Evolutionary conservation across 2,329 filamentous ascomycete species (phyloP), one percentile per base, ranked within the genome.

Genomic region (Trichoderma simmonsii): DNA sequence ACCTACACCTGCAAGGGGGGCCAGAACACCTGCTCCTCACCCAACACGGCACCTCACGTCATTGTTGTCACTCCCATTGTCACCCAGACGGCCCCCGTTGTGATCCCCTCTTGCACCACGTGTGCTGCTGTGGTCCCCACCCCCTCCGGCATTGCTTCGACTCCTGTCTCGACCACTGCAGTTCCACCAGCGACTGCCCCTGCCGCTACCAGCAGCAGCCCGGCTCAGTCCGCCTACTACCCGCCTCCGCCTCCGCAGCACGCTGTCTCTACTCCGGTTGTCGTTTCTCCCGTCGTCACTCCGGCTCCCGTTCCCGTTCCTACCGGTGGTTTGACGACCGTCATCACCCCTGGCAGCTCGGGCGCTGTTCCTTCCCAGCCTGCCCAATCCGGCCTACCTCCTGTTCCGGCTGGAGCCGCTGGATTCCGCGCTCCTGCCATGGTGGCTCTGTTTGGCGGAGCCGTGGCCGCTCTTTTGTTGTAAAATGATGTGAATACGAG

Each of bases 1-100:
- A 78, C 76, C 0, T 75, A 78, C 54, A 77, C 75, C 15, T 81
- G 80, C 69, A 72, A 73, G 15, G 65, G 73, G 43, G 77, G 77
- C 56, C 75, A 78, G 71, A 43, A 72, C 9, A 76, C 75, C 54
- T 81, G 80, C 76, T 79, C 24, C 24, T 28, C 26, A 0, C 76
- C 75, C 62, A 73, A 77, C 26, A 76, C 75, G 28, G 72, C 75
- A n/a, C 70, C 73, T 4, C 30, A 74, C 30, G 70, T 74, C 14
- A 74, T 80, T 61, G 79, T 76, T 24, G 54, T 81, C 39, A 72
- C 73, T 11, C 77, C 78, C 21, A 76, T 77, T 39, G 62, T 71
- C 56, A 73, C 72, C 21, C 68, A 71, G 36, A 67, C 69, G 15
- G 34, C 54, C 24, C 68, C 72, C 24, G 63, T 73, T 28, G 24